Conservation (phyloP, 1,284 basidiomycete genomes). For the Pyrrhoderma noxium region DNA sequence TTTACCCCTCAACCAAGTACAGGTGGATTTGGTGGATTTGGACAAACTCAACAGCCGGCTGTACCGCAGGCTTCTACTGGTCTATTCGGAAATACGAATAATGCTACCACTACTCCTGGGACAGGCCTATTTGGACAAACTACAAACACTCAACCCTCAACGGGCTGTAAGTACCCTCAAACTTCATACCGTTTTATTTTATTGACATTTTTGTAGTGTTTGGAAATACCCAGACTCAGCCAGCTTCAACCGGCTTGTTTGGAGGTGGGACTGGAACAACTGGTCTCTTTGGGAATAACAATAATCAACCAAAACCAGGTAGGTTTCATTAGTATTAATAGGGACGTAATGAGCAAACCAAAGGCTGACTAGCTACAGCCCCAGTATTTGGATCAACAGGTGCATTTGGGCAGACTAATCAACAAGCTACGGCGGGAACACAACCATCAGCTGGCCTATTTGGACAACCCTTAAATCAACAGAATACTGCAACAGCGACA, state of each 20-base stretch:
- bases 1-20: slow-evolving; percentile 21
- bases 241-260: slow-evolving; percentile 13
- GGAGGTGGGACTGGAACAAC: slow-evolving; percentile 27
- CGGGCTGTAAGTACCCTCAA: slow-evolving; percentile 25
- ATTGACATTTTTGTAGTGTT: not conserved
- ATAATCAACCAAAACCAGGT: slow-evolving; percentile 19
- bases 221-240: not conserved
- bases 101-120: slow-evolving; percentile 15
- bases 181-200: not conserved
- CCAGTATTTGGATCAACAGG: slow-evolving; percentile 29
- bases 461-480: slow-evolving; percentile 35
- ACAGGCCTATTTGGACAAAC: slow-evolving; percentile 28
- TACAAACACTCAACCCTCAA: slow-evolving; percentile 28
- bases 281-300: slow-evolving; percentile 34
- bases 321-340: not conserved
- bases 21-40: not conserved
- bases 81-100: slow-evolving; percentile 19
- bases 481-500: slow-evolving; percentile 27
- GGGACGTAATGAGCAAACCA: no score
- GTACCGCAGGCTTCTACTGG: slow-evolving; percentile 14
- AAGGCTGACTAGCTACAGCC: slow-evolving; percentile 18
- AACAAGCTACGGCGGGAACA: slow-evolving; percentile 29
- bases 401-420: slow-evolving; percentile 39
- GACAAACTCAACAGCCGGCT: slow-evolving; percentile 9
- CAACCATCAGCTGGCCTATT: slow-evolving; percentile 33